phyloP scores from a whole-genome alignment of 805 yeast genomes.

The Jamesozyma piceae region DNA sequence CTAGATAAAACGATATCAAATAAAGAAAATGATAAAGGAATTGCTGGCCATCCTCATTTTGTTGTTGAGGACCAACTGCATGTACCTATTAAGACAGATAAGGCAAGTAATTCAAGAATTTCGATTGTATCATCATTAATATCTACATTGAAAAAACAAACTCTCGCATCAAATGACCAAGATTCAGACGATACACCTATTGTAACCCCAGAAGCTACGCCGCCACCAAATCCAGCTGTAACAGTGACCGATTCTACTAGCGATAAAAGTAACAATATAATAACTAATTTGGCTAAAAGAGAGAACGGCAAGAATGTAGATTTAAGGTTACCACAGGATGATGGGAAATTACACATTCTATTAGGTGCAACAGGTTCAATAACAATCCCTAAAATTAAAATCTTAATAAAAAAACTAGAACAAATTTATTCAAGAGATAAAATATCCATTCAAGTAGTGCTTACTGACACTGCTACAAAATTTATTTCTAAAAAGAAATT shows the following conservation, averaged over 20 bases:
- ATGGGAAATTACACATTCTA: constrained; percentile 76
- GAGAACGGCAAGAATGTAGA: constrained; percentile 44
- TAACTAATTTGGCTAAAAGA: constrained; percentile 20
- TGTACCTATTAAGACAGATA: constrained; percentile 21
- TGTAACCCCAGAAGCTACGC: not conserved
- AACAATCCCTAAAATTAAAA: constrained; percentile 70
- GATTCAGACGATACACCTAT: no score
- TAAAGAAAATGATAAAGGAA: no score
- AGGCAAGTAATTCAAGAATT: constrained; percentile 14
- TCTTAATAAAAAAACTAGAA: constrained; percentile 70
- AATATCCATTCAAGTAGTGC: constrained; percentile 74
- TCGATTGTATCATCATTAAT: constrained; percentile 4
- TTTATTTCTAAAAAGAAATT: constrained; percentile 30
- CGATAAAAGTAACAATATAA: not conserved
- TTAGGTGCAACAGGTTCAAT: constrained; percentile 86
- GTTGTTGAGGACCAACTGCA: constrained; percentile 59
- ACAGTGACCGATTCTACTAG: not conserved
- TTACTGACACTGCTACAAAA: constrained; percentile 79
- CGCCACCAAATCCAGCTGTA: not conserved
- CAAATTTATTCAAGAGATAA: constrained; percentile 67
- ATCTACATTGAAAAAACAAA: not conserved
- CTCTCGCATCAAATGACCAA: no score
- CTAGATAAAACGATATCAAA: no score
- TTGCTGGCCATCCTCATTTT: constrained; percentile 75
- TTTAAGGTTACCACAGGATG: constrained; percentile 62